These are phyloP conservation scores for Endocladia muricata DNA, from an alignment of 31 red algal genomes.

Conservation along the genomic window DNA sequence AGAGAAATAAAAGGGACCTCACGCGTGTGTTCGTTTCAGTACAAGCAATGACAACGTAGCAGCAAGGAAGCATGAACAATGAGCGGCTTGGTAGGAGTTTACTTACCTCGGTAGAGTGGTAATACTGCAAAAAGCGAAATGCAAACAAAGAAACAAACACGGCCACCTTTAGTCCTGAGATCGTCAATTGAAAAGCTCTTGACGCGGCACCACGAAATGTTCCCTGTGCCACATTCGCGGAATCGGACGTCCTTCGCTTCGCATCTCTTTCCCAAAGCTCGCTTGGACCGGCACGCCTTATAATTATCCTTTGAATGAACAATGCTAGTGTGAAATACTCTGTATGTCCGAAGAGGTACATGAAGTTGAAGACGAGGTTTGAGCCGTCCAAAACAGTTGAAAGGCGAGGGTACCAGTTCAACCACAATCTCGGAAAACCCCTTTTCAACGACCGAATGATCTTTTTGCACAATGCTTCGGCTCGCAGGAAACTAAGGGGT, in stretches of 20 bases:
- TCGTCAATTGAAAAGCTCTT: background rate
- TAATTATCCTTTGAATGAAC: slow-evolving; percentile 28
- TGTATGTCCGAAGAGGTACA: slow-evolving; percentile 47
- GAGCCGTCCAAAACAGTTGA: slow-evolving; percentile 12
- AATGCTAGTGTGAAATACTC: slow-evolving; percentile 28
- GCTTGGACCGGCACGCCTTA: slow-evolving; percentile 12
- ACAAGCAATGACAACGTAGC: background rate
- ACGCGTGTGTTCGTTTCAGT: background rate
- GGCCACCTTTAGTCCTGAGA: slow-evolving; percentile 8
- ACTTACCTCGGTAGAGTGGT: slow-evolving; percentile 54
- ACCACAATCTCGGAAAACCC: slow-evolving; percentile 2
- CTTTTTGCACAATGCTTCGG: too few species aligned
- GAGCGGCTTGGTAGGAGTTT: background rate
- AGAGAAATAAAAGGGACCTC: background rate
- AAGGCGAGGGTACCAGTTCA: slow-evolving; percentile 40
- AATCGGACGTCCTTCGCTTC: background rate
- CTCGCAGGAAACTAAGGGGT: too few species aligned
- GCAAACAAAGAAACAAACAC: slow-evolving; percentile 44
- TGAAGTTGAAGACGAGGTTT: slow-evolving; percentile 28
- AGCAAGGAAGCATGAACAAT: background rate
- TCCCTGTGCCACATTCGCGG: background rate
- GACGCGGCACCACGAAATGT: background rate
- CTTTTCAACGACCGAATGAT: too few species aligned
- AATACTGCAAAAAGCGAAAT: slow-evolving; percentile 65
- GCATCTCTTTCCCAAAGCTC: slow-evolving; percentile 15